Base-by-base conservation (phyloP, 768 basidiomycete species). In the Boletellus ananiceps region DNA sequence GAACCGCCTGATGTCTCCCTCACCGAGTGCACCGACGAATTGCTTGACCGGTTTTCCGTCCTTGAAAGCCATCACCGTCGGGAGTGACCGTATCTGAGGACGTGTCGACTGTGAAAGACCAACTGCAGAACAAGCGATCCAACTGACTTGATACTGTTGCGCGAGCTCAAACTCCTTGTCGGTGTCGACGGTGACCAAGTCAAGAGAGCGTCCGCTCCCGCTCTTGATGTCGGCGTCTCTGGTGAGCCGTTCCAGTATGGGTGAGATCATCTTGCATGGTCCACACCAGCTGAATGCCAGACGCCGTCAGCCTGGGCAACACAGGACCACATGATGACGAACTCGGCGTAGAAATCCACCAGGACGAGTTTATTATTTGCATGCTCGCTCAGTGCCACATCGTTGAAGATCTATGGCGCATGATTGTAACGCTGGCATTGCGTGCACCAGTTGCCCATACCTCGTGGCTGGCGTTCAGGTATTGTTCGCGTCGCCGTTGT, bases 311-410 rank as follows among this genome's bases (percentile, higher is more conserved):
- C 19, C 12, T 16, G 15, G 16, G 29, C 23, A 44, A 32, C 35
- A 12, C 19, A 21, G 40, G 29, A 42, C 39, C 31, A 54, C 34
- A 9, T 11, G 55, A n/a, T 38, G 21, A 73, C 82, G 40, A 57
- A 88, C 88, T 88, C 80, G 40, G 88, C 88, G 62, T 88, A 85
- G 56, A 90, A 90, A 56, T 90, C 88, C 19, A 88, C 86, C 6
- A 90, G 68, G 36, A 85, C 77, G 21, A 86, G 66, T 41, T 79
- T 77, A 48, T 76, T 74, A 45, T 71, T 72, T 23, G 73, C 65
- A 47, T 37, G 44, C 36, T 57, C 60, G 34, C 59, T 59, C n/a
- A 69, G 55, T 12, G 52, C 64, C 2, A 71, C 63, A 21, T 58
- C 57, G 42, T 56, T 32, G 50, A 75, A 74, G 2, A 62, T 69